These are phyloP conservation scores for Sclerotinia minor DNA, from an alignment of 2,329 filamentous ascomycete genomes.

Conservation along the genomic window DNA sequence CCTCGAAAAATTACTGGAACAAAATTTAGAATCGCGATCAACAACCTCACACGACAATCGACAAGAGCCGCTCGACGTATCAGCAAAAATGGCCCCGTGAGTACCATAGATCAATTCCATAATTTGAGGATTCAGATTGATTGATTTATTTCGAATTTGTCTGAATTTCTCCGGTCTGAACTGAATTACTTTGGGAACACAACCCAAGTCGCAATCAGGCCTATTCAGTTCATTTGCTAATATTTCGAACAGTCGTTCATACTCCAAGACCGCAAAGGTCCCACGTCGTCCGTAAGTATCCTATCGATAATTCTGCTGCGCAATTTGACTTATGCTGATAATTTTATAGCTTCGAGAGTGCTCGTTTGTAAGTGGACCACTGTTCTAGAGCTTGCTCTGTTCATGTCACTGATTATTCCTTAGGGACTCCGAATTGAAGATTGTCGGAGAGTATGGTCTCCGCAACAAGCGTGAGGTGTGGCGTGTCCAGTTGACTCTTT, in stretches of 20 bases:
- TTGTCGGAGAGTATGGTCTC: conserved; percentile 99
- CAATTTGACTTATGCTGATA: conserved; percentile 43
- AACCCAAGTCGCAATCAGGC: neutral
- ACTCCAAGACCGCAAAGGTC: conserved; percentile 99
- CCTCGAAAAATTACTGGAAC: conserved; percentile 12
- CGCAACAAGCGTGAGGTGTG: conserved; percentile 99
- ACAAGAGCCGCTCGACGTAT: conserved; percentile 25
- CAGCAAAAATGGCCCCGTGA: conserved; percentile 46
- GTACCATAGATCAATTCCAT: conserved; percentile 8
- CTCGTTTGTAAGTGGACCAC: conserved; percentile 99
- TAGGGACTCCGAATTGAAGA: conserved; percentile 99
- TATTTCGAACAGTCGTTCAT: conserved; percentile 51
- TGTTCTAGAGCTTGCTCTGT: conserved; percentile 98
- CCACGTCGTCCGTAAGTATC: conserved; percentile 67
- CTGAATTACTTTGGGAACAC: conserved; percentile 8
- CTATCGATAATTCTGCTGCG: neutral
- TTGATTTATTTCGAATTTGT: neutral
- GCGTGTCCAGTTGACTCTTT: conserved; percentile 98
- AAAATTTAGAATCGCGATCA: conserved; percentile 22
- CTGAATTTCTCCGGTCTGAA: neutral
- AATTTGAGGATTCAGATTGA: conserved; percentile 1
- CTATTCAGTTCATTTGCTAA: conserved; percentile 11
- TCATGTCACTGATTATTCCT: conserved; percentile 80
- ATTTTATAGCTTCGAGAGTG: conserved; percentile 83
- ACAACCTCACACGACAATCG: conserved; percentile 26